Conservation (phyloP, 805 yeast genomes). For the Metschnikowia amazonensis region DNA sequence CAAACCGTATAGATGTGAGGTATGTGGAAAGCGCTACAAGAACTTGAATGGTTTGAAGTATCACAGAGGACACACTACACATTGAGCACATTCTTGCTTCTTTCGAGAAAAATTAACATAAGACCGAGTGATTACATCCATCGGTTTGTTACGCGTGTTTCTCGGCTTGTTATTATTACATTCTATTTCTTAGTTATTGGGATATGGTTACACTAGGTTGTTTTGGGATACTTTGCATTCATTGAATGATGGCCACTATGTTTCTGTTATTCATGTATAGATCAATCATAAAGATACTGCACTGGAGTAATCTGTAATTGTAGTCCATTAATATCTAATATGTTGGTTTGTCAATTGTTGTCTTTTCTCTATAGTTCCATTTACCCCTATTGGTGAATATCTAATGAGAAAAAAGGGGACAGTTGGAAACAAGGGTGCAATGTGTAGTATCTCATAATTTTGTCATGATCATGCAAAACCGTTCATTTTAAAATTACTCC, state of each 20-base stretch:
- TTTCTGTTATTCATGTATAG: conserved; percentile 7
- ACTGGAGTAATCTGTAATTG: not conserved
- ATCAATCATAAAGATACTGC: conserved; percentile 6
- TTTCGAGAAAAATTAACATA: not conserved
- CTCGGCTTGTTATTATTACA: conserved; percentile 5
- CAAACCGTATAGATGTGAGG: conserved; percentile 97
- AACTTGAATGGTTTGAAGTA: conserved; percentile 94
- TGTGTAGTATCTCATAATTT: not conserved
- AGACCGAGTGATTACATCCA: not conserved
- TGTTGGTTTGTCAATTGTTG: no score
- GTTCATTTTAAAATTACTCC: not conserved
- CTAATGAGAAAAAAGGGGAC: no score
- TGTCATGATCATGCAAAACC: not conserved
- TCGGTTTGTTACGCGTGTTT: not conserved
- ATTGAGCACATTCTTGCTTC: conserved; percentile 36
- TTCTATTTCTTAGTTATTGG: conserved; percentile 6
- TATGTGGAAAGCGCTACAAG: conserved; percentile 95
- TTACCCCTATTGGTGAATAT: no score
- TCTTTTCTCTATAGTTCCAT: no score
- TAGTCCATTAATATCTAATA: not conserved
- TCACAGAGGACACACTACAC: conserved; percentile 98
- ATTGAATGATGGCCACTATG: conserved; percentile 1
- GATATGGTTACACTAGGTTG: conserved; percentile 5
- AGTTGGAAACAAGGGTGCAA: not conserved
- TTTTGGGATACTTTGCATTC: conserved; percentile 8